These are phyloP conservation scores for Apiospora pterosperma DNA, from an alignment of 2,329 filamentous ascomycete genomes.

Conservation along the genomic window DNA sequence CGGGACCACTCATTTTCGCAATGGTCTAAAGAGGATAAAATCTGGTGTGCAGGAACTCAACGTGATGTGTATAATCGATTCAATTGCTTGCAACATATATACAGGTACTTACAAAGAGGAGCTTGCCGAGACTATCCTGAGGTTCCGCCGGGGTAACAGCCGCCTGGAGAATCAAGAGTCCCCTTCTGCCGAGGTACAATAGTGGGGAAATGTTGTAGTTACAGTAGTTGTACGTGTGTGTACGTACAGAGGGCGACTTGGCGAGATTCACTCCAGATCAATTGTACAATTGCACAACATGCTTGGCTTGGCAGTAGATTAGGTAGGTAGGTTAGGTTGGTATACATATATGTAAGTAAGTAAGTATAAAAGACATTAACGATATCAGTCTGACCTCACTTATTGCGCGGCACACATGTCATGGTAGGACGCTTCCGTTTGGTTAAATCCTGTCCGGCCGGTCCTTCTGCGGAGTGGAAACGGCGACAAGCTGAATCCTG, in stretches of 20 bases:
- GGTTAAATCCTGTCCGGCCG: neutral
- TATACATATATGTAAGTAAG: neutral
- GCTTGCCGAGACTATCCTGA: conserved; percentile 2
- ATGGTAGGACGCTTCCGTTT: neutral
- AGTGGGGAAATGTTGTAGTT: conserved; percentile 7
- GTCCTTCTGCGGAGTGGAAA: conserved; percentile 2
- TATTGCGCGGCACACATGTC: neutral
- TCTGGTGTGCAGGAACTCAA: neutral
- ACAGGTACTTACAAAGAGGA: neutral
- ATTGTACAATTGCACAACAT: too few species aligned
- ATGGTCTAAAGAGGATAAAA: neutral
- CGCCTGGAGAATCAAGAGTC: conserved; percentile 2
- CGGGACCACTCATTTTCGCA: conserved; percentile 43
- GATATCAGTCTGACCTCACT: neutral
- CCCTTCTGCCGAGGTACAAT: conserved; percentile 12
- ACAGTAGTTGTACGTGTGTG: too few species aligned
- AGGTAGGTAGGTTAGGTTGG: too few species aligned
- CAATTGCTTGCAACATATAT: neutral
- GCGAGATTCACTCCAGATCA: neutral
- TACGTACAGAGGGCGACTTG: too few species aligned
- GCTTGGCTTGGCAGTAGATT: too few species aligned
- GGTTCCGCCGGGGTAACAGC: conserved; percentile 1
- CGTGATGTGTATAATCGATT: neutral
- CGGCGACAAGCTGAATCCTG: neutral
- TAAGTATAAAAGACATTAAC: too few species aligned